Conservation (phyloP, 2,329 filamentous ascomycete genomes). For the Penicillium sp. region DNA sequence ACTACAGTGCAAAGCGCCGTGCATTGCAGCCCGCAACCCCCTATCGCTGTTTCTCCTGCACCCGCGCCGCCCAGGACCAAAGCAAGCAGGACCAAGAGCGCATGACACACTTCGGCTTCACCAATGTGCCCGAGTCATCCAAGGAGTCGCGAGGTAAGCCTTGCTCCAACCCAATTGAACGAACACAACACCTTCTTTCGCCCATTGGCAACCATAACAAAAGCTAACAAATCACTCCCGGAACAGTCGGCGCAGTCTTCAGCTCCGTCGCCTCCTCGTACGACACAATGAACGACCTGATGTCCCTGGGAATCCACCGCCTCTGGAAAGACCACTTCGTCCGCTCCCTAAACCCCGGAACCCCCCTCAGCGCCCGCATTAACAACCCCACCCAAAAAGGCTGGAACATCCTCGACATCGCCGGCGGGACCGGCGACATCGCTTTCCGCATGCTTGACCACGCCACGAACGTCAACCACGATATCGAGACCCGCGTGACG, state of each 20-base stretch:
- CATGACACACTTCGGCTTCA: constrained; percentile 87
- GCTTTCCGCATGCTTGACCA: constrained; percentile 95
- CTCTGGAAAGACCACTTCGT: constrained; percentile 99
- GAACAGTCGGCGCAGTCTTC: constrained; percentile 78
- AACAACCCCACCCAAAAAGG: constrained; percentile 42
- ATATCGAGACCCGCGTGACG: constrained; percentile 77
- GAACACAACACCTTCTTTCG: neutral
- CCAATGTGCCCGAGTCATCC: constrained; percentile 76
- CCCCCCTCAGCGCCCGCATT: constrained; percentile 40
- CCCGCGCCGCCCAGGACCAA: constrained; percentile 41
- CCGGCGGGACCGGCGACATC: constrained; percentile 95
- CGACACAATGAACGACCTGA: constrained; percentile 98
- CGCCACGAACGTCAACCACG: constrained; percentile 74
- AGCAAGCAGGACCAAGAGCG: constrained; percentile 48
- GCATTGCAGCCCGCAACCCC: constrained; percentile 27
- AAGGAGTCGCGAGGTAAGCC: constrained; percentile 67
- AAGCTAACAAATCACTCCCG: constrained; percentile 13
- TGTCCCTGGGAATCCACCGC: constrained; percentile 96
- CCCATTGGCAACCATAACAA: neutral
- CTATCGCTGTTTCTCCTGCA: constrained; percentile 54
- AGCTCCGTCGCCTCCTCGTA: constrained; percentile 92
- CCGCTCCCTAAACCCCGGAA: constrained; percentile 81
- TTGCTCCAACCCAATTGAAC: neutral
- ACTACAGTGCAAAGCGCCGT: constrained; percentile 35
- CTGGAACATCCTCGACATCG: constrained; percentile 87